Evolutionary conservation across 345 rosid genomes (phyloP).

Genomic region (Psidium guajava): DNA sequence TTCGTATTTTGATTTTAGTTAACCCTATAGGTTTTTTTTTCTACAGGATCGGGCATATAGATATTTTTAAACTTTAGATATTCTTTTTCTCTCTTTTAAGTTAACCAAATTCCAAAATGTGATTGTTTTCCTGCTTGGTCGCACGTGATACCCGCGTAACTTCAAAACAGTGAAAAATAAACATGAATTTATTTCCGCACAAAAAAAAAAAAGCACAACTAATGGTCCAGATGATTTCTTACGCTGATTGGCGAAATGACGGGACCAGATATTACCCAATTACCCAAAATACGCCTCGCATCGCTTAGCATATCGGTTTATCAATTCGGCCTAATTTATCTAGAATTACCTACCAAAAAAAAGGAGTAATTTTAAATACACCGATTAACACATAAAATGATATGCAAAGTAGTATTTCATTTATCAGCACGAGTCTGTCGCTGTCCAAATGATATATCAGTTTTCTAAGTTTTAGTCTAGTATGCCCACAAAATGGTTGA

Average conservation of each 20-base stretch:
- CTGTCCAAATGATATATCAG: not conserved
- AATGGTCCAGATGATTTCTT: not conserved
- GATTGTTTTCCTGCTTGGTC: not conserved
- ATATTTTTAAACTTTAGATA: too few relatives aligned
- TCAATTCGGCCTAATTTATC: not conserved
- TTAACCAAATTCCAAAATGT: not conserved
- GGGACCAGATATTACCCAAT: not conserved
- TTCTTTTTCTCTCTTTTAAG: not conserved
- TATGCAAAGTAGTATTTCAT: not conserved
- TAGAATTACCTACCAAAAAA: not conserved
- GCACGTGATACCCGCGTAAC: not conserved
- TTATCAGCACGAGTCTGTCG: not conserved
- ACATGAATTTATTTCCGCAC: not conserved
- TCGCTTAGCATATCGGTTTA: not conserved
- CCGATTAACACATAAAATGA: not conserved
- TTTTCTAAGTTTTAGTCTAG: not conserved
- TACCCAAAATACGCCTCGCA: not conserved
- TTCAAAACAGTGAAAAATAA: not conserved
- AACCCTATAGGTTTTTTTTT: not conserved
- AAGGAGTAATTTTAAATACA: not conserved
- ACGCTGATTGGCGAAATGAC: not conserved
- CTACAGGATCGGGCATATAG: not conserved
- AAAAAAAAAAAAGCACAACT: not conserved
- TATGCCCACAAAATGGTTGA: not conserved
- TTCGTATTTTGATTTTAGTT: not conserved